Evolutionary conservation across 169 alveolate species (phyloP), one percentile per base, ranked within the genome.

Genomic region (Neospora caninum): DNA sequence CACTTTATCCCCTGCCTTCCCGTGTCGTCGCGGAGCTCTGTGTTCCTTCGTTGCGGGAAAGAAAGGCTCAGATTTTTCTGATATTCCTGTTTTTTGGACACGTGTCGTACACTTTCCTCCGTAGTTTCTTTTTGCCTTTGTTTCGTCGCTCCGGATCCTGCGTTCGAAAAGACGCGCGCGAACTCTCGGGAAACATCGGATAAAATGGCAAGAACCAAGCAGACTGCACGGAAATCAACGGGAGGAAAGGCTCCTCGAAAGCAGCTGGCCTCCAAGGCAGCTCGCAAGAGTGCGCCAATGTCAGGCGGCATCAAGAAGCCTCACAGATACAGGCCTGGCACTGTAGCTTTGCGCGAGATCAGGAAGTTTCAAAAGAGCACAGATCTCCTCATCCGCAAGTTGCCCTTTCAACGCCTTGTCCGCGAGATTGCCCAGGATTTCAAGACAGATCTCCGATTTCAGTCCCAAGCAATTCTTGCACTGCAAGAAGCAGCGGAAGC

Each of bases 401-500:
- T 99, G 95, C 99, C 99, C 88, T 99, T 99, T 98, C 99, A 99
- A 97, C 98, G 99, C 96, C 97, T 99, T 92, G 99, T 99, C 45
- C 97, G 99, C 96, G 99, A 99, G 96, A 98, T 99, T 93, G 99
- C 99, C 93, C 98, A 97, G 94, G 99, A 98, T 94, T 98, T 97
- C 98, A 99, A 99, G 97, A 98, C 99, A 91, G 99, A 99, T 96
- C 96, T 99, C 95, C 97, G 99, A 95, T 99, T 99, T 98, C 99
- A 99, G 97, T 97, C 99, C 91, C 97, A 99, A 88, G 99, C 99
- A 91, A 99, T 99, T 91, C 97, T 99, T 95, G 99, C 99, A 88
- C 98, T 98, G 89, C 94, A 91, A 96, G 99, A 99, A 96, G 99
- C 99, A 58, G 98, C 99, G 86, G 99, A 99, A 96, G 99, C 99